Conservation (phyloP, 1,139 yeast genomes). For the Chernovozyma aurita region DNA sequence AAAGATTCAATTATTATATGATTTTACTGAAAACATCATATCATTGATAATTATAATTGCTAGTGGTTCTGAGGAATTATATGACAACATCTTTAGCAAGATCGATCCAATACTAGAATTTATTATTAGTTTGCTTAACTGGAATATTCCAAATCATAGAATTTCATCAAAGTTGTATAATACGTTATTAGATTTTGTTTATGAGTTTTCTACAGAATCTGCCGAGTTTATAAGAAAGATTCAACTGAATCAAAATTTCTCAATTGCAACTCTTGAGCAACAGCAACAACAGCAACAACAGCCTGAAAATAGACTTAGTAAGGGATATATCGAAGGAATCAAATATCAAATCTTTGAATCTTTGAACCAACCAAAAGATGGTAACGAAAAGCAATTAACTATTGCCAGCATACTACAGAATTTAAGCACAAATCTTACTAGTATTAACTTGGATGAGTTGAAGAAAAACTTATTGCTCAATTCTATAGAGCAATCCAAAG, state of each 20-base stretch:
- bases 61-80: slow-evolving; percentile 58
- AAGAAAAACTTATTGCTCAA: slow-evolving; percentile 32
- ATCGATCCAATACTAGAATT: slow-evolving; percentile 33
- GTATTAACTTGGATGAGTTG: slow-evolving; percentile 40
- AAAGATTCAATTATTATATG: slow-evolving; percentile 48
- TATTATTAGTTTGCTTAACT: slow-evolving; percentile 37
- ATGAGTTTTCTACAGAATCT: slow-evolving; percentile 65
- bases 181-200: slow-evolving; percentile 55
- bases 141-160: slow-evolving; percentile 26
- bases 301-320: slow-evolving; percentile 38
- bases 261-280: slow-evolving; percentile 14
- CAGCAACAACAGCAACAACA: slow-evolving; percentile 8
- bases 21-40: slow-evolving; percentile 68
- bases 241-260: slow-evolving; percentile 16
- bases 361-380: slow-evolving; percentile 15
- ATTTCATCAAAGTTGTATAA: slow-evolving; percentile 44
- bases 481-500: slow-evolving; percentile 25
- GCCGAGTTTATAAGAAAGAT: slow-evolving; percentile 46
- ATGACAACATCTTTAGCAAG: slow-evolving; percentile 40
- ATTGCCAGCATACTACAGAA: slow-evolving; percentile 21
- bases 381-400: slow-evolving; percentile 12
- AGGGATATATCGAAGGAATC: slow-evolving; percentile 55
- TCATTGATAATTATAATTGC: slow-evolving; percentile 67
- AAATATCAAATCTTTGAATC: slow-evolving; percentile 56
- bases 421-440: slow-evolving; percentile 24